Evolutionary conservation across 495 filamentous ascomycete species (phyloP), one percentile per base, ranked within the genome.

Genomic region (Pseudomonodictys pantanalensis): DNA sequence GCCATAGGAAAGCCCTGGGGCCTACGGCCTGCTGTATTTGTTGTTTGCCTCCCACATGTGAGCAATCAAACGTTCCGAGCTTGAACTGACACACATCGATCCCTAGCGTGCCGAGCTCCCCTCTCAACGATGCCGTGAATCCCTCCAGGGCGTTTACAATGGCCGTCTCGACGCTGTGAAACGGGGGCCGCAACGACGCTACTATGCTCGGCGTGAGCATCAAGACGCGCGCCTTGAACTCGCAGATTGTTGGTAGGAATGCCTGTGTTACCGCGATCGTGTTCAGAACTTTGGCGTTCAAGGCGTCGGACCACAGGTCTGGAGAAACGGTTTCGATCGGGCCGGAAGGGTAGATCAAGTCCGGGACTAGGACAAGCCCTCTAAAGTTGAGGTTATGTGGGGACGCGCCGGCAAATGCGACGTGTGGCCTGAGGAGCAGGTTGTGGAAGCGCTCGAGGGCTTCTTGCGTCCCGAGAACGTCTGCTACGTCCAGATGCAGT

Each of bases 241-340:
- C 76, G 11, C 83, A 85, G 42, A 97, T 78, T 24, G 89, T 83
- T 0, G 90, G 92, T 1, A 97, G 78, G 76, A 97, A 96, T 23
- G 87, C 80, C 69, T 96, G 91, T 10, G 89, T 79, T 0, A 86
- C 90, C 54, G 95, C 79, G 59, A 97, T 87, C 3, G 95, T 92
- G n/a, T 88, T 86, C 26, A 97, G 81, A n/a, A 97, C 79, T 52
- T 92, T 90, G 4, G 88, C 89, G 76, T 96, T 96, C 64, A 97
- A 79, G 12, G 87, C 86, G 68, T 97, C 91, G 52, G 88, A 87
- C 81, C 92, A 96, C 60, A 82, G 80, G 18, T 86, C 87, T 0
- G 88, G 82, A 8, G 90, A 83, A 56, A 96, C 84, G 3, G 87
- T 91, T 53, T 90, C 90, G 38, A 96, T 85, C 1, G 89, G 87